A percentile compares a stretch with the other conserved stretches of the same genome.
Conservation (phyloP, 2,329 filamentous ascomycete genomes). For the Sporothrix variecibatus region DNA sequence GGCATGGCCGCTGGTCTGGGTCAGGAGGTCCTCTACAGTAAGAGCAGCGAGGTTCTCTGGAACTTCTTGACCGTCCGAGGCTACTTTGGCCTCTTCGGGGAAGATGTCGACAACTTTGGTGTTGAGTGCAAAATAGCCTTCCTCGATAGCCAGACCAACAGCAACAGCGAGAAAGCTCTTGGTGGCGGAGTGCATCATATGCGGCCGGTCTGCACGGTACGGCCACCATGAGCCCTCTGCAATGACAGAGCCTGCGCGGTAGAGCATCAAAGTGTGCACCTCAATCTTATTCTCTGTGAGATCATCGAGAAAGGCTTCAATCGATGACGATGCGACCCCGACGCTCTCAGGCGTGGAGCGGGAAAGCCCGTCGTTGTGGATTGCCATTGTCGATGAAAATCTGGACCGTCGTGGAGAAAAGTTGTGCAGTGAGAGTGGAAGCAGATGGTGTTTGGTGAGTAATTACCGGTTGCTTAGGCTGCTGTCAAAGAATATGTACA, state of each 20-base stretch:
- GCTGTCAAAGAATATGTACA: too few species aligned
- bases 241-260: not conserved
- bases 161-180: not conserved
- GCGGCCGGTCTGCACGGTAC: not conserved
- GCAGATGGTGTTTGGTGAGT: too few species aligned
- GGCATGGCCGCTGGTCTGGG: not conserved
- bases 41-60: not conserved
- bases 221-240: not conserved
- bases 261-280: not conserved
- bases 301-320: not conserved
- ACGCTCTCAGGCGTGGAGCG: not conserved
- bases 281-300: not conserved
- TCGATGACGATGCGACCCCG: not conserved
- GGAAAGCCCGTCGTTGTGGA: not conserved
- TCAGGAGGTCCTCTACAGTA: not conserved
- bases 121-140: not conserved
- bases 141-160: not conserved
- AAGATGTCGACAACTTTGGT: not conserved
- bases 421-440: too few species aligned
- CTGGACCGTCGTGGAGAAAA: not conserved
- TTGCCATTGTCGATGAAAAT: not conserved
- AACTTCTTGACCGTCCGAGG: not conserved
- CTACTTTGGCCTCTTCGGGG: not conserved
- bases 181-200: conserved; percentile 1
- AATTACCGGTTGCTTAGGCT: too few species aligned